Evolutionary conservation across 495 filamentous ascomycete genomes (phyloP).

Genomic region (Rostrohypoxylon terebratum): DNA sequence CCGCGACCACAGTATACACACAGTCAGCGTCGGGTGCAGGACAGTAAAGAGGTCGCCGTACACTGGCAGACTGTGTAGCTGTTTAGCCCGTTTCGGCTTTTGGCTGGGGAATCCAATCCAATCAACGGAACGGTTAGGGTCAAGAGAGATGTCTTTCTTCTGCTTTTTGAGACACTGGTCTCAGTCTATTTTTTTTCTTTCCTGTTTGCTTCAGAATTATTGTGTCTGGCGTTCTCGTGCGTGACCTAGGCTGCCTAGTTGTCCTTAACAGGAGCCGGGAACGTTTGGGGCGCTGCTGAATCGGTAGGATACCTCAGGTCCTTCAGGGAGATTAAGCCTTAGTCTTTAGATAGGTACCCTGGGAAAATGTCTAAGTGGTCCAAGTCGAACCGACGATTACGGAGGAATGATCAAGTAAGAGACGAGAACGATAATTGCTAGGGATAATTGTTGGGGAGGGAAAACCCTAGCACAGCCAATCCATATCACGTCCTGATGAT

Average conservation of each 20-base stretch:
- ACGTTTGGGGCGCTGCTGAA: slow-evolving; percentile 19
- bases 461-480: slow-evolving; percentile 13
- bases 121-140: slow-evolving; percentile 20
- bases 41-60: background rate
- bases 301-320: slow-evolving; percentile 2
- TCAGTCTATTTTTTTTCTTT: slow-evolving; percentile 28
- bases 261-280: slow-evolving; percentile 16
- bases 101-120: slow-evolving; percentile 43
- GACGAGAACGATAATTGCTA: slow-evolving; percentile 16
- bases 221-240: slow-evolving; percentile 1
- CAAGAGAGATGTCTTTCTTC: slow-evolving; percentile 7
- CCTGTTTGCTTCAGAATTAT: slow-evolving; percentile 27
- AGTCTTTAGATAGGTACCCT: too few relatives aligned
- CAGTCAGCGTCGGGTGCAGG: slow-evolving; percentile 3
- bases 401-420: slow-evolving; percentile 25
- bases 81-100: slow-evolving; percentile 44
- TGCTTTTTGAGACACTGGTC: slow-evolving; percentile 29
- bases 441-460: slow-evolving; percentile 16
- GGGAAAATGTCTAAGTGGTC: background rate
- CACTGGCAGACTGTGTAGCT: slow-evolving; percentile 10
- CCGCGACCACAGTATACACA: slow-evolving; percentile 28
- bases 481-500: slow-evolving; percentile 39
- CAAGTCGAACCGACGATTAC: slow-evolving; percentile 28
- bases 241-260: slow-evolving; percentile 27
- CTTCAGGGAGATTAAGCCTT: background rate